A percentile compares a stretch with the other conserved stretches of the same genome.
Evolutionary conservation across 73 alveolate species (phyloP).

Genomic region (Paramecium sonneborni): DNA sequence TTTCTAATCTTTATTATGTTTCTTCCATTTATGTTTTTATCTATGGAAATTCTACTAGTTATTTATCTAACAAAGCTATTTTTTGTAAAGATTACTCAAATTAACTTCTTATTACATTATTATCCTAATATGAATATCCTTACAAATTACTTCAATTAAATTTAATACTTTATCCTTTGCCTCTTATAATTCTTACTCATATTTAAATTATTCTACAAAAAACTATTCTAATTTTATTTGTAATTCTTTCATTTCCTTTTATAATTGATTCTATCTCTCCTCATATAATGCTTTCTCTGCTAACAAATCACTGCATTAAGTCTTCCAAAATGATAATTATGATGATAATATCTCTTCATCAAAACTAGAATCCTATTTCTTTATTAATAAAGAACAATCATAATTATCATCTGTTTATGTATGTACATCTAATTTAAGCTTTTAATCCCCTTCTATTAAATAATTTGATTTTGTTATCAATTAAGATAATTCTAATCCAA

Average conservation of each 20-base stretch:
- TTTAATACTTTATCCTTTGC: conserved; percentile 29
- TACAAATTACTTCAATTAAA: conserved; percentile 15
- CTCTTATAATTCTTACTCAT: conserved; percentile 23
- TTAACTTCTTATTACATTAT: not conserved
- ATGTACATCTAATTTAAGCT: conserved; percentile 28
- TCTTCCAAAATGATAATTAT: conserved; percentile 17
- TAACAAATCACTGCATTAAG: not conserved
- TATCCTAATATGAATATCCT: not conserved
- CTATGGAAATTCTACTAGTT: not conserved
- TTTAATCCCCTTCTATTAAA: not conserved
- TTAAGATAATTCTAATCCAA: conserved; percentile 26
- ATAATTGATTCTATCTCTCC: not conserved
- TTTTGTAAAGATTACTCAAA: conserved; percentile 1
- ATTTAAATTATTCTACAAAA: not conserved
- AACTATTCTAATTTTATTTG: conserved; percentile 4
- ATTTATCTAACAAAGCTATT: not conserved
- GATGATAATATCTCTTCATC: conserved; percentile 12
- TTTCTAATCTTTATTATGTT: not conserved
- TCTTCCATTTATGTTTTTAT: not conserved
- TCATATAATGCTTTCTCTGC: not conserved
- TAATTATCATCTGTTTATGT: not conserved
- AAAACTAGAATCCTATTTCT: conserved; percentile 1
- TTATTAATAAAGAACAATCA: not conserved
- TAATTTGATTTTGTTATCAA: conserved; percentile 26
- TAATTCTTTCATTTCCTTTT: not conserved